Base-by-base conservation (phyloP, 371 early-diverging fungal genomes). In the Neoconidiobolus thromboides region DNA sequence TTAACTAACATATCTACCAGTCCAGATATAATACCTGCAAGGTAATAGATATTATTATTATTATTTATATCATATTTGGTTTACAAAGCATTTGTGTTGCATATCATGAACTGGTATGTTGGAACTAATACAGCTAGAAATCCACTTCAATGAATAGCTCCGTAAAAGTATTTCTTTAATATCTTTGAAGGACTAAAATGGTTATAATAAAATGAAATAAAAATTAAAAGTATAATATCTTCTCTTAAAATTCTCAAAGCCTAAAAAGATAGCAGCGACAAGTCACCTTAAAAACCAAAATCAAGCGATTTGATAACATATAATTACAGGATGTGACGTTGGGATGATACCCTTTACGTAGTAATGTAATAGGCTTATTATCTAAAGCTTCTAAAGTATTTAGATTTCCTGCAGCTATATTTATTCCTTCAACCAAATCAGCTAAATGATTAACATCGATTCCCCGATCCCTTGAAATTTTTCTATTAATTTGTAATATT, bases 71-170 rank as follows among this genome's bases (percentile, higher is more conserved):
- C 26, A 26, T 26, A 26, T 26, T 26, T 26, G 26, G 26, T 26
- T 26, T 26, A 26, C 26, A 26, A 26, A 26, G 26, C 26, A 26
- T 26, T 26, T 26, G 26, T 26, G 26, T 26, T 26, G 60, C 85
- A 86, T 15, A 82, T 74, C 48, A 78, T 72, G 15, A 73, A 65
- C 65, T 80, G 80, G 53, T 77, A 77, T 1, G 77, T 54, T 3
- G 80, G 63, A 3, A 82, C 79, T 64, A 78, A 83, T 1, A 73
- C 67, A 10, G 78, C 78, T 46, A 83, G 62, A 63, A 86, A 83
- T 1, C 73, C 70, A 9, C 80, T 77, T 3, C 78, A 79, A 52
- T 78, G 75, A 43, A 81, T 40, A 0, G 82, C 79, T 56, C 76
- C 76, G 37, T 74, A 59, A 0, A 72, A 62, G 0, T 75, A 75